Evolutionary conservation across 768 basidiomycete species (phyloP).

Genomic region (Trametes villosa): DNA sequence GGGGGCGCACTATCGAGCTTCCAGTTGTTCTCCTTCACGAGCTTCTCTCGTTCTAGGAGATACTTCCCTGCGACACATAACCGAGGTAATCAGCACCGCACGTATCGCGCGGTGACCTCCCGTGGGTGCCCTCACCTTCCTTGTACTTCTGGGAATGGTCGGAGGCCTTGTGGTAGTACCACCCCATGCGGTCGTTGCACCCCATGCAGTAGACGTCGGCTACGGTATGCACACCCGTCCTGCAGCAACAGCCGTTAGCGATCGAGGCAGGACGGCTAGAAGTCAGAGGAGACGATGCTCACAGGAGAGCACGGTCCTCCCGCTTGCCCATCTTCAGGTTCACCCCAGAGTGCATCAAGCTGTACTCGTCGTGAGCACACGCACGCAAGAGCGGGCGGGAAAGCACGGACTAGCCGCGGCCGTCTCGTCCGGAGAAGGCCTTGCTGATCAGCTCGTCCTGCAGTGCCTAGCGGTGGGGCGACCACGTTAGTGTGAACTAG

Average conservation of each 20-base stretch:
- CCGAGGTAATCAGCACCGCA: background rate
- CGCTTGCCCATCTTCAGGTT: slow-evolving; percentile 75
- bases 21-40: slow-evolving; percentile 86
- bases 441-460: slow-evolving; percentile 89
- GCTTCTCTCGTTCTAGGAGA: slow-evolving; percentile 76
- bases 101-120: background rate
- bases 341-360: slow-evolving; percentile 76
- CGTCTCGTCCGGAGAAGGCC: slow-evolving; percentile 82
- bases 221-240: slow-evolving; percentile 82
- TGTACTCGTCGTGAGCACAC: slow-evolving; percentile 33
- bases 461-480: slow-evolving; percentile 63
- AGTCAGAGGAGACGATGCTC: slow-evolving; percentile 19
- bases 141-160: slow-evolving; percentile 84
- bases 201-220: slow-evolving; percentile 81
- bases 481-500: background rate
- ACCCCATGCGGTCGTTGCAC: slow-evolving; percentile 78
- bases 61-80: slow-evolving; percentile 64
- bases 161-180: slow-evolving; percentile 82
- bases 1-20: slow-evolving; percentile 60
- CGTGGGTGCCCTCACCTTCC: slow-evolving; percentile 58
- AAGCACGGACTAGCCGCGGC: slow-evolving; percentile 71
- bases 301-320: slow-evolving; percentile 80
- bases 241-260: slow-evolving; percentile 33
- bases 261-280: no score
- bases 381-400: background rate